phyloP scores from a whole-genome alignment of 2,329 filamentous ascomycete species.

The Fusarium subglutinans region DNA sequence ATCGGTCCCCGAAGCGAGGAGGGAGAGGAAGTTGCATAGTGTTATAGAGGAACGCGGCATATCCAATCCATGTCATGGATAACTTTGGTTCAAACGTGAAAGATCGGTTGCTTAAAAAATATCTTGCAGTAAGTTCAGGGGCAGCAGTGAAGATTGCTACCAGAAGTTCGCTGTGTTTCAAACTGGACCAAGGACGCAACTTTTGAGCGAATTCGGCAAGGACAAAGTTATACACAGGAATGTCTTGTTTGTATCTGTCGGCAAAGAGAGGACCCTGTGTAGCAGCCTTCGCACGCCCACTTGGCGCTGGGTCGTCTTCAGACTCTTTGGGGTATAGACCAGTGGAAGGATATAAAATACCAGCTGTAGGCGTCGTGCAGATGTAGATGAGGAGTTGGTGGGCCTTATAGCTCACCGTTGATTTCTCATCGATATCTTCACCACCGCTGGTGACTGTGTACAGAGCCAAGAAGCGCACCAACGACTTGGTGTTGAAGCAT shows the following conservation, averaged over 20 bases:
- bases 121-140: slow-evolving; percentile 88
- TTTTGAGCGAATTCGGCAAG: slow-evolving; percentile 81
- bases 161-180: slow-evolving; percentile 82
- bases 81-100: slow-evolving; percentile 93
- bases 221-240: slow-evolving; percentile 81
- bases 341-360: slow-evolving; percentile 77
- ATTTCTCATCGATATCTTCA: slow-evolving; percentile 52
- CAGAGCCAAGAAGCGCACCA: slow-evolving; percentile 76
- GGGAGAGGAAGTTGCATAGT: slow-evolving; percentile 80
- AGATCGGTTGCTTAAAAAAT: slow-evolving; percentile 81
- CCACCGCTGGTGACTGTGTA: slow-evolving; percentile 68
- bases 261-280: slow-evolving; percentile 77
- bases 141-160: slow-evolving; percentile 81
- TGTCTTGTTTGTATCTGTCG: slow-evolving; percentile 70
- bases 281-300: slow-evolving; percentile 52
- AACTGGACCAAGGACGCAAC: slow-evolving; percentile 84
- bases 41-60: slow-evolving; percentile 87
- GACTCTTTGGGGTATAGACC: slow-evolving; percentile 86
- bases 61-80: slow-evolving; percentile 94
- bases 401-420: slow-evolving; percentile 70
- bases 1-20: slow-evolving; percentile 72
- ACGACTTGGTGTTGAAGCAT: slow-evolving; percentile 77
- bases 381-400: slow-evolving; percentile 79
- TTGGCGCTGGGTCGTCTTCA: slow-evolving; percentile 55
- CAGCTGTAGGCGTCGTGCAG: slow-evolving; percentile 78